phyloP scores from a whole-genome alignment of 352 stramenopile species.

The Globisporangium spinosum region DNA sequence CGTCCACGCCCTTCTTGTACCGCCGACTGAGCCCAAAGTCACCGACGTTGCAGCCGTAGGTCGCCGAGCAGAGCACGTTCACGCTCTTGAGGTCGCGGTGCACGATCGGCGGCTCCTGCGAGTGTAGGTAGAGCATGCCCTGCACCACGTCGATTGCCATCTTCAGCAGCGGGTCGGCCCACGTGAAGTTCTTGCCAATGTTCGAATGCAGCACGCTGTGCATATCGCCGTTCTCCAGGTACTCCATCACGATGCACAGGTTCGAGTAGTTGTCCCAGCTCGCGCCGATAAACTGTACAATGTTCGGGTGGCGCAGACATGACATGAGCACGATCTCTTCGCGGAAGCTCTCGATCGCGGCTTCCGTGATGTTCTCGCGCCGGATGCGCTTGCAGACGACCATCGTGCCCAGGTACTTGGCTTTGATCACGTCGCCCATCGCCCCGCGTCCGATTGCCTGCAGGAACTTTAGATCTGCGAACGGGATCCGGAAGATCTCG shows the following conservation, averaged over 20 bases:
- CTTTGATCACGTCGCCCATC: slow-evolving; percentile 89
- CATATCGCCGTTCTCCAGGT: slow-evolving; percentile 88
- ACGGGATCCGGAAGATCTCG: slow-evolving; percentile 79
- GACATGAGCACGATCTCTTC: slow-evolving; percentile 88
- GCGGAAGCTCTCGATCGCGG: slow-evolving; percentile 69
- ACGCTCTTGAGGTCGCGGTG: slow-evolving; percentile 88
- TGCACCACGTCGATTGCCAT: slow-evolving; percentile 85
- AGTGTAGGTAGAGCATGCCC: slow-evolving; percentile 87
- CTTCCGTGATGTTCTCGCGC: slow-evolving; percentile 74
- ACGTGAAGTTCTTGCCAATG: slow-evolving; percentile 79
- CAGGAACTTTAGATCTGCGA: slow-evolving; percentile 78
- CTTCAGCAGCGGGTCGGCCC: slow-evolving; percentile 81
- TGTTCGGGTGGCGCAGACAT: slow-evolving; percentile 81
- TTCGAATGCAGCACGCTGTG: slow-evolving; percentile 80
- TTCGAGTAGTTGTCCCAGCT: slow-evolving; percentile 89
- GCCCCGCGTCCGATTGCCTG: slow-evolving; percentile 74
- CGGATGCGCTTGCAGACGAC: slow-evolving; percentile 88
- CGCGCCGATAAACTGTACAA: slow-evolving; percentile 87
- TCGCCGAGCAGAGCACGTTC: slow-evolving; percentile 86
- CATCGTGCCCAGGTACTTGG: slow-evolving; percentile 82
- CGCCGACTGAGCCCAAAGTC: slow-evolving; percentile 84
- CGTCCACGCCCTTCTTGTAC: slow-evolving; percentile 78
- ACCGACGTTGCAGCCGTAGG: slow-evolving; percentile 85
- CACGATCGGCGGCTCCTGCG: slow-evolving; percentile 77
- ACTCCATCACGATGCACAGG: slow-evolving; percentile 89